Percentiles rank a stretch among this genome's conserved stretches.
Evolutionary conservation across 1,139 yeast species (phyloP).

Genomic region (Yamadazyma siamensis): DNA sequence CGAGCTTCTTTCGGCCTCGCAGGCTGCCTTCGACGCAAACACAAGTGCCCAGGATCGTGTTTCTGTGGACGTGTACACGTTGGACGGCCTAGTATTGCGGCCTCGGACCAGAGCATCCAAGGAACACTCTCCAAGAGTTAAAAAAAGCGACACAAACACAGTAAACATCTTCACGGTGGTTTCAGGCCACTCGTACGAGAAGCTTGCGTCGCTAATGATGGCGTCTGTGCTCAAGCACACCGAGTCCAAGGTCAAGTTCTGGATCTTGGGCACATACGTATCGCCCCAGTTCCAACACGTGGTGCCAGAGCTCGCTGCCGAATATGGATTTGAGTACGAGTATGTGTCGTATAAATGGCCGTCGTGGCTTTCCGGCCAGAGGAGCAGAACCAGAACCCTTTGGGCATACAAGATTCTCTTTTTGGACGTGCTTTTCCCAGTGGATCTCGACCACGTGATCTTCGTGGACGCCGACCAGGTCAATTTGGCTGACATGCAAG

Average conservation of each 20-base stretch:
- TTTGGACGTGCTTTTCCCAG: slow-evolving; percentile 84
- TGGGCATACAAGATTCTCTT: slow-evolving; percentile 90
- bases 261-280: slow-evolving; percentile 80
- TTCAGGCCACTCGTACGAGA: slow-evolving; percentile 74
- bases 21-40: slow-evolving; percentile 26
- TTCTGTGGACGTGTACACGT: slow-evolving; percentile 29
- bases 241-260: slow-evolving; percentile 65
- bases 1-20: slow-evolving; percentile 38
- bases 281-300: slow-evolving; percentile 64
- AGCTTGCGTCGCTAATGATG: slow-evolving; percentile 72
- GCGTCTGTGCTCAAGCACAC: slow-evolving; percentile 73
- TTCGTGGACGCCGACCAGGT: slow-evolving; percentile 87
- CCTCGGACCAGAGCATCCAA: slow-evolving; percentile 37
- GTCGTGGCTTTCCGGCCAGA: slow-evolving; percentile 73
- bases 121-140: slow-evolving; percentile 3
- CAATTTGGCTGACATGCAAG: slow-evolving; percentile 69
- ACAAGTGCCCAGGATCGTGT: slow-evolving; percentile 15
- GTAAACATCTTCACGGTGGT: slow-evolving; percentile 84
- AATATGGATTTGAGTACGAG: slow-evolving; percentile 63
- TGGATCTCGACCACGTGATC: slow-evolving; percentile 65
- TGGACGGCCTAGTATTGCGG: slow-evolving; percentile 45
- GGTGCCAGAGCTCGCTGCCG: slow-evolving; percentile 59
- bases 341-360: slow-evolving; percentile 90
- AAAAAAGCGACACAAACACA: slow-evolving; percentile 36
- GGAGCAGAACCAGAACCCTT: slow-evolving; percentile 71